Evolutionary conservation across 345 rosid species (phyloP).

Genomic region (Cardamine occulta): DNA sequence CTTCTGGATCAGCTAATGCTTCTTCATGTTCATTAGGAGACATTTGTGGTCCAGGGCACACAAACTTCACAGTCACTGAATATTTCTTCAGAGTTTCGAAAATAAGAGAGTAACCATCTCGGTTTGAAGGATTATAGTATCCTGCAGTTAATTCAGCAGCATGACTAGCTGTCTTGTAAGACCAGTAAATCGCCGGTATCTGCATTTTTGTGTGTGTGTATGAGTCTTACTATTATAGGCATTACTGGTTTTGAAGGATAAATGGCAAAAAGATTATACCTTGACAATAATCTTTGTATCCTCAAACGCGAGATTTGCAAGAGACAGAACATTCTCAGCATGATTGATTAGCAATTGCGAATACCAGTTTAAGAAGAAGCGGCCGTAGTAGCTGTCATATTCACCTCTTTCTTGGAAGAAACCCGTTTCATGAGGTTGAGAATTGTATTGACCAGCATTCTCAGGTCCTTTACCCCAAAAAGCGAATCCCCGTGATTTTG

Average conservation of each 20-base stretch:
- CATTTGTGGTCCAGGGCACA: conserved; percentile 64
- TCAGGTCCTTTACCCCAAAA: conserved; percentile 92
- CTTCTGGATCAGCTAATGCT: conserved; percentile 80
- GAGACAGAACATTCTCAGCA: conserved; percentile 83
- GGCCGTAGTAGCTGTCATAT: conserved; percentile 93
- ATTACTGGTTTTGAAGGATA: background rate
- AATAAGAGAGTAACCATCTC: conserved; percentile 78
- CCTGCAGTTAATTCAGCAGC: conserved; percentile 94
- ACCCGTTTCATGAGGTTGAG: conserved; percentile 89
- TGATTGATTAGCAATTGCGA: conserved; percentile 70
- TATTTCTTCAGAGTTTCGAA: conserved; percentile 77
- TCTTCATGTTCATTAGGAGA: conserved; percentile 59
- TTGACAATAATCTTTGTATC: conserved; percentile 72
- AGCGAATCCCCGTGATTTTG: conserved; percentile 75
- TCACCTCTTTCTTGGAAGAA: conserved; percentile 93
- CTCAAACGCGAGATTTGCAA: conserved; percentile 82
- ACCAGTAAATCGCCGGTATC: conserved; percentile 95
- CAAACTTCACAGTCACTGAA: conserved; percentile 66
- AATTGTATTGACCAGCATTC: conserved; percentile 87
- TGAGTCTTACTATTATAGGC: conserved; percentile 6
- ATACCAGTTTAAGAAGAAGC: conserved; percentile 93
- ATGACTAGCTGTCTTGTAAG: conserved; percentile 87
- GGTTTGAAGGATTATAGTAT: conserved; percentile 83
- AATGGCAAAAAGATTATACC: conserved; percentile 47
- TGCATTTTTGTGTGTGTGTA: conserved; percentile 34